These are phyloP conservation scores for Verticillium alfalfae DNA, from an alignment of 2,329 filamentous ascomycete species.

Conservation along the genomic window DNA sequence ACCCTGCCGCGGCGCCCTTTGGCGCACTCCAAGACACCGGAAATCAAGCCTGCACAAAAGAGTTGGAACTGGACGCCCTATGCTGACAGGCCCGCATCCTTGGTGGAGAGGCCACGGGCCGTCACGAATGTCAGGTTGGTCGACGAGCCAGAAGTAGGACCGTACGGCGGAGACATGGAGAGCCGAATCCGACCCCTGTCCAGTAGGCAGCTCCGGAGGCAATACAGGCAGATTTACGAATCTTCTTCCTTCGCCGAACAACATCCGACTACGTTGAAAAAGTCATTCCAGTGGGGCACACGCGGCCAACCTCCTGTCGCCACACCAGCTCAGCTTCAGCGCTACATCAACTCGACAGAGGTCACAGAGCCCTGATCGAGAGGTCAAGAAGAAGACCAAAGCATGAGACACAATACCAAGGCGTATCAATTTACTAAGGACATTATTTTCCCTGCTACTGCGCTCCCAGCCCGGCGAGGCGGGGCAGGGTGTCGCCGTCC, in stretches of 20 bases:
- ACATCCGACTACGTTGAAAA: constrained; percentile 19
- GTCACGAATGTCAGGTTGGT: constrained; percentile 27
- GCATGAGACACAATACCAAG: background rate
- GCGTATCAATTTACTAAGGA: background rate
- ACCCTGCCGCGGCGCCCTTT: constrained; percentile 29
- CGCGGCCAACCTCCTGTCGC: background rate
- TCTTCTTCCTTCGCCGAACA: constrained; percentile 35
- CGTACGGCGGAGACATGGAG: constrained; percentile 22
- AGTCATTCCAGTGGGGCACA: constrained; percentile 42
- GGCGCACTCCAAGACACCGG: constrained; percentile 6
- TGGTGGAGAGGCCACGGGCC: constrained; percentile 29
- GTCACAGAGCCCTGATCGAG: background rate
- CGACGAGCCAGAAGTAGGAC: constrained; percentile 28
- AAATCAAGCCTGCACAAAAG: background rate
- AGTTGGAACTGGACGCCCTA: constrained; percentile 38
- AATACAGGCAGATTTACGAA: constrained; percentile 41
- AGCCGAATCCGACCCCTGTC: constrained; percentile 19
- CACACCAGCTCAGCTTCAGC: background rate
- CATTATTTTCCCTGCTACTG: background rate
- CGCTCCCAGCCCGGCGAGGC: constrained; percentile 42
- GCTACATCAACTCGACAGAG: background rate
- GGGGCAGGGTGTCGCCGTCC: constrained; percentile 58
- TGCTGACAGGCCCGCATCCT: constrained; percentile 29
- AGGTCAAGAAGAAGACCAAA: background rate
- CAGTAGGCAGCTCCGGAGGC: constrained; percentile 38